phyloP scores from a whole-genome alignment of 2,329 filamentous ascomycete species.

The Monilinia polystroma region DNA sequence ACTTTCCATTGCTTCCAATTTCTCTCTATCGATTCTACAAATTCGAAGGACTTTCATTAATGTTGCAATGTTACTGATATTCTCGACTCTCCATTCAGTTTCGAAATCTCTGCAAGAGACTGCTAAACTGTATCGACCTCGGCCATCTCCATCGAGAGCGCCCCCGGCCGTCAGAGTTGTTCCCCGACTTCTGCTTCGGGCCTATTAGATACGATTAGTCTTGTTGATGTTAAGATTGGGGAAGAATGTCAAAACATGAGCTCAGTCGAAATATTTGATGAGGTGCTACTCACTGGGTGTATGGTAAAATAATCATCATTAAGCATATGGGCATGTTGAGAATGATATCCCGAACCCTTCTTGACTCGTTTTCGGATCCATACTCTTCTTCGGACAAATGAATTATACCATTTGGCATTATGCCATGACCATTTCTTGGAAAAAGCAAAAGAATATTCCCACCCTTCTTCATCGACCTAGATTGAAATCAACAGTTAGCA shows the following conservation, averaged over 20 bases:
- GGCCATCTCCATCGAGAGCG: slow-evolving; percentile 11
- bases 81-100: slow-evolving; percentile 51
- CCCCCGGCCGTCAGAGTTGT: slow-evolving; percentile 29
- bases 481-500: not conserved
- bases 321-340: slow-evolving; percentile 60
- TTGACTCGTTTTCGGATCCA: slow-evolving; percentile 83
- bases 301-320: slow-evolving; percentile 80
- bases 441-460: slow-evolving; percentile 95
- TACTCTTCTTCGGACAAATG: slow-evolving; percentile 83
- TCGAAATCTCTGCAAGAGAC: slow-evolving; percentile 36
- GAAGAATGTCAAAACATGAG: too few species aligned
- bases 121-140: slow-evolving; percentile 36
- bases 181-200: slow-evolving; percentile 45
- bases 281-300: slow-evolving; percentile 50
- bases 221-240: not conserved
- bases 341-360: slow-evolving; percentile 47
- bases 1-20: slow-evolving; percentile 76
- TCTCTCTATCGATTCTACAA: slow-evolving; percentile 84
- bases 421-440: slow-evolving; percentile 77
- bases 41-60: slow-evolving; percentile 67
- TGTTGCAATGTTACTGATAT: slow-evolving; percentile 56
- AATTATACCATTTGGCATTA: slow-evolving; percentile 87
- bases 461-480: slow-evolving; percentile 74
- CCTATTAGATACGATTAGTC: slow-evolving; percentile 30
- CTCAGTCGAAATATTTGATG: not conserved